These are phyloP conservation scores for Macrotyloma uniflorum DNA, from an alignment of 306 rosid genomes.

Conservation along the genomic window DNA sequence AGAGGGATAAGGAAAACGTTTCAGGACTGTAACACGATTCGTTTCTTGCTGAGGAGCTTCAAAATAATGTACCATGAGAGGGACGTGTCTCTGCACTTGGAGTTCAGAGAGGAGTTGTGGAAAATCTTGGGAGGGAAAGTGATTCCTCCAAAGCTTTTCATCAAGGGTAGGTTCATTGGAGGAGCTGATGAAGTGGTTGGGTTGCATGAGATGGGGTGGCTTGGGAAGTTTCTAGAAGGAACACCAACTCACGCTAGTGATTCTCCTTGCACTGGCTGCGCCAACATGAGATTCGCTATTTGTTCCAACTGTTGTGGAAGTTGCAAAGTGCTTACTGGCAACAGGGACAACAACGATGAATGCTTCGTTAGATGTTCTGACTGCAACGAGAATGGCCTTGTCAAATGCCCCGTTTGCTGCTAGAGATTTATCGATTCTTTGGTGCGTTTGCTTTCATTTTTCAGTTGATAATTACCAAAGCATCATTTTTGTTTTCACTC, in stretches of 20 bases:
- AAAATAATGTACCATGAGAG: slow-evolving; percentile 68
- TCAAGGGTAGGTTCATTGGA: slow-evolving; percentile 87
- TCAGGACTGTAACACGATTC: slow-evolving; percentile 71
- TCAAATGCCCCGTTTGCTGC: slow-evolving; percentile 77
- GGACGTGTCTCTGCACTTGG: slow-evolving; percentile 82
- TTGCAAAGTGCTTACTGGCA: slow-evolving; percentile 59
- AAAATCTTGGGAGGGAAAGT: slow-evolving; percentile 62
- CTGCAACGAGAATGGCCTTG: slow-evolving; percentile 92
- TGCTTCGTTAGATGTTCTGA: slow-evolving; percentile 59
- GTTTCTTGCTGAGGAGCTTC: slow-evolving; percentile 76
- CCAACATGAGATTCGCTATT: slow-evolving; percentile 61
- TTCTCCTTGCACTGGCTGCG: slow-evolving; percentile 67
- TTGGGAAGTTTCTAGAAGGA: slow-evolving; percentile 78
- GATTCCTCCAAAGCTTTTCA: slow-evolving; percentile 89
- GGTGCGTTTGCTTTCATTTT: not conserved
- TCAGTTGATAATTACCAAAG: not conserved
- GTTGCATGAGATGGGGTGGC: slow-evolving; percentile 83
- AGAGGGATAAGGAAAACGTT: slow-evolving; percentile 84
- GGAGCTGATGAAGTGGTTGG: slow-evolving; percentile 90
- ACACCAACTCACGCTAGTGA: slow-evolving; percentile 43
- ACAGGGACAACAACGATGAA: slow-evolving; percentile 30
- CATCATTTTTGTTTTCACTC: not conserved
- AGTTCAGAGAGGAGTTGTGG: slow-evolving; percentile 86
- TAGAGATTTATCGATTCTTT: slow-evolving; percentile 17
- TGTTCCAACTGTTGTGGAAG: slow-evolving; percentile 82